A percentile compares a stretch with the other conserved stretches of the same genome.
These are phyloP conservation scores for Alternaria sp. DNA, from an alignment of 2,329 filamentous ascomycete genomes.

Conservation along the genomic window DNA sequence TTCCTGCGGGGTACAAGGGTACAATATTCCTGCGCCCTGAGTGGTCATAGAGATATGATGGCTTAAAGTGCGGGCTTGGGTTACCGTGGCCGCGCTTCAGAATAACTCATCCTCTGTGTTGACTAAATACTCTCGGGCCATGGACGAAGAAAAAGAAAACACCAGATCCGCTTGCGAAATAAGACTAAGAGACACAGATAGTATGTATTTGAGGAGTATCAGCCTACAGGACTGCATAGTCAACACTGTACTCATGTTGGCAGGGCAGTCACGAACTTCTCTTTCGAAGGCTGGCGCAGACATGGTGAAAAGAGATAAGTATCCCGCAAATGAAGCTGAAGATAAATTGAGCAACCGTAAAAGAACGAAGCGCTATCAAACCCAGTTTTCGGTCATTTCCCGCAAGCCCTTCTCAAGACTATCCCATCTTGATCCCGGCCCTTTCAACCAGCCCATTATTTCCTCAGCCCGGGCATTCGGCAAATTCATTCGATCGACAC, in stretches of 20 bases:
- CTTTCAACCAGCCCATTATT: constrained; percentile 41
- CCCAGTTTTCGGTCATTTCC: constrained; percentile 27
- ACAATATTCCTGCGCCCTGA: constrained; percentile 6
- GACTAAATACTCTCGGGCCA: not conserved
- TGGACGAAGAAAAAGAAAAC: not conserved
- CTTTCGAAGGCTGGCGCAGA: too few relatives aligned
- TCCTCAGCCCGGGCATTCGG: constrained; percentile 38
- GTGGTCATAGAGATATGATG: not conserved
- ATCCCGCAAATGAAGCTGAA: too few relatives aligned
- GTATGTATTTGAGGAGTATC: not conserved
- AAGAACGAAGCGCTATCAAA: not conserved
- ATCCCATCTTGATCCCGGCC: constrained; percentile 40
- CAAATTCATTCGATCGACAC: constrained; percentile 29
- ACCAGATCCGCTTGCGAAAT: fast-evolving
- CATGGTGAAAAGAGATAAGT: too few relatives aligned
- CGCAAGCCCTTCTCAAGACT: constrained; percentile 35
- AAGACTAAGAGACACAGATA: fast-evolving
- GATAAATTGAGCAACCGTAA: not conserved
- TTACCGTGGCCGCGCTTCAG: not conserved
- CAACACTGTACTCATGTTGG: not conserved
- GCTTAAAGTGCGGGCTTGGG: not conserved
- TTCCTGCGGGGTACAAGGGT: constrained; percentile 9
- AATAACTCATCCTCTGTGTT: not conserved
- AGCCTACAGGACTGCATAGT: not conserved
- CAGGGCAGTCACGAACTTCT: too few relatives aligned